phyloP scores from a whole-genome alignment of 768 basidiomycete species.

The Suillus clintonianus region DNA sequence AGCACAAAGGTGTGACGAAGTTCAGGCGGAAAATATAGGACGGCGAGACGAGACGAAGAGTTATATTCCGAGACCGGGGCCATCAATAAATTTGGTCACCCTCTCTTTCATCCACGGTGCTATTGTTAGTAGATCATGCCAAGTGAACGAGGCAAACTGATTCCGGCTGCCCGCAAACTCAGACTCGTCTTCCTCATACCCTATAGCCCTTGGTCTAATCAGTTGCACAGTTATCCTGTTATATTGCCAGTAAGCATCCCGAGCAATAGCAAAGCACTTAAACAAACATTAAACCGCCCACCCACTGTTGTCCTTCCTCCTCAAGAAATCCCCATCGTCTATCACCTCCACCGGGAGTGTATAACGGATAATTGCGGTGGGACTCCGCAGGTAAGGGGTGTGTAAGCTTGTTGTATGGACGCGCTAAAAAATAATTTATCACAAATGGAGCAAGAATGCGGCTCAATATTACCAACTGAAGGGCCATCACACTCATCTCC shows the following conservation, averaged over 20 bases:
- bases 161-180: constrained; percentile 51
- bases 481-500: constrained; percentile 3
- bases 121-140: constrained; percentile 67
- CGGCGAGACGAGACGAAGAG: neutral
- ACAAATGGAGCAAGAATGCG: constrained; percentile 1
- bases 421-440: constrained; percentile 6
- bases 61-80: constrained; percentile 65
- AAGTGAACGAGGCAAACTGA: constrained; percentile 71
- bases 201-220: constrained; percentile 43
- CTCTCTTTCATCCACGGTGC: constrained; percentile 79
- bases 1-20: neutral
- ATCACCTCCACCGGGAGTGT: constrained; percentile 70
- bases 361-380: constrained; percentile 70
- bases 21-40: neutral
- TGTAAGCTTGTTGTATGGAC: constrained; percentile 43
- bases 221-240: constrained; percentile 66
- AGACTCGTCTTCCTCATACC: constrained; percentile 43
- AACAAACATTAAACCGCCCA: constrained; percentile 68
- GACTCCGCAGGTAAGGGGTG: constrained; percentile 58
- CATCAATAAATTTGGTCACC: constrained; percentile 65
- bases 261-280: constrained; percentile 5
- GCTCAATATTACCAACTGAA: constrained; percentile 6
- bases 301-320: constrained; percentile 69
- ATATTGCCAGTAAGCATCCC: constrained; percentile 4
- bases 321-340: constrained; percentile 63